Conservation (phyloP, 2,329 filamentous ascomycete species). For the Arthrobotrys sinensis region DNA sequence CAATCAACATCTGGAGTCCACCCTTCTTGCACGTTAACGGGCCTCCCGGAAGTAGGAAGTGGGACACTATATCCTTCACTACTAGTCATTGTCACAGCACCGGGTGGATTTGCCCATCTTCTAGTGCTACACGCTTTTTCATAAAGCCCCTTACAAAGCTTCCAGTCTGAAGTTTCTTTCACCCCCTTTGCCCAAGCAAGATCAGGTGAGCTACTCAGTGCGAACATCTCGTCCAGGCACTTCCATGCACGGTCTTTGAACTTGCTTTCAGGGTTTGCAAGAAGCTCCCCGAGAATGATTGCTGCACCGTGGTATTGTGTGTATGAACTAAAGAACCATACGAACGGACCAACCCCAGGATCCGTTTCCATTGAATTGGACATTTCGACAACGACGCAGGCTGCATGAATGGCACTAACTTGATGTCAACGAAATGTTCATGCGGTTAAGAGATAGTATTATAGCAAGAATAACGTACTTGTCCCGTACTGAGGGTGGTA, state of each 20-base stretch:
- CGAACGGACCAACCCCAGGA: slow-evolving; percentile 56
- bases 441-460: neutral
- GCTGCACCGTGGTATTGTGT: slow-evolving; percentile 58
- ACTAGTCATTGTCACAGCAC: slow-evolving; percentile 55
- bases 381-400: slow-evolving; percentile 57
- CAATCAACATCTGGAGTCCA: slow-evolving; percentile 51
- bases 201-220: slow-evolving; percentile 44
- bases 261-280: slow-evolving; percentile 53
- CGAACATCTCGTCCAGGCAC: slow-evolving; percentile 58
- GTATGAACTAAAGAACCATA: slow-evolving; percentile 57
- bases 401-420: slow-evolving; percentile 52
- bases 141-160: slow-evolving; percentile 51
- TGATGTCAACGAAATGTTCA: slow-evolving; percentile 5
- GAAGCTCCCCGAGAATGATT: slow-evolving; percentile 51
- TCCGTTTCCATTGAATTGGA: slow-evolving; percentile 61
- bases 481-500: slow-evolving; percentile 50
- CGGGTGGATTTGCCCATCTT: slow-evolving; percentile 32
- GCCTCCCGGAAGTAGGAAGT: slow-evolving; percentile 44
- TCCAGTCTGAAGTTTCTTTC: slow-evolving; percentile 43
- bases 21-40: slow-evolving; percentile 33
- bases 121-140: slow-evolving; percentile 54
- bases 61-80: slow-evolving; percentile 52
- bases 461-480: slow-evolving; percentile 22
- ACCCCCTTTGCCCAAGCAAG: slow-evolving; percentile 53
- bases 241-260: slow-evolving; percentile 47